Evolutionary conservation across 495 filamentous ascomycete genomes (phyloP).

Genomic region (Extremus antarcticus): DNA sequence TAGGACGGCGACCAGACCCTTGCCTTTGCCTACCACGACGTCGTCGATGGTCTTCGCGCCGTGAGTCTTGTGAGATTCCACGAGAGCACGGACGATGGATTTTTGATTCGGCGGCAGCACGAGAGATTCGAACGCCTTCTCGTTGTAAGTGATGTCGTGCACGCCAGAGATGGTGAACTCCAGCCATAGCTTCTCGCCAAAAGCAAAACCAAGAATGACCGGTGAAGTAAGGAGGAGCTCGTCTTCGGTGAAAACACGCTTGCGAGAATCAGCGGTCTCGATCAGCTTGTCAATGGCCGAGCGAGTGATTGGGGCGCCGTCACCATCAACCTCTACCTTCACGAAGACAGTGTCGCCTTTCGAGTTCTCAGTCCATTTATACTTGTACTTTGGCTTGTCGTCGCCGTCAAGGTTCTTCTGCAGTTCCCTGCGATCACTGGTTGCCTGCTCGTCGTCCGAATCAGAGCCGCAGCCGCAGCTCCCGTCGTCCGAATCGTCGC

Average conservation of each 20-base stretch:
- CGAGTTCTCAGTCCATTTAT: slow-evolving; percentile 54
- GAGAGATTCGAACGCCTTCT: slow-evolving; percentile 66
- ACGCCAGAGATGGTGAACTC: slow-evolving; percentile 80
- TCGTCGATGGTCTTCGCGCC: slow-evolving; percentile 75
- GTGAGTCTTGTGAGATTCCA: slow-evolving; percentile 72
- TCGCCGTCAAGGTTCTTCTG: slow-evolving; percentile 15
- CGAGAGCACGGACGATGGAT: slow-evolving; percentile 67
- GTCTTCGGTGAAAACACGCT: slow-evolving; percentile 59
- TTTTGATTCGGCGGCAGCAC: slow-evolving; percentile 69
- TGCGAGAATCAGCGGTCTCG: slow-evolving; percentile 32
- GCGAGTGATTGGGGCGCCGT: slow-evolving; percentile 50
- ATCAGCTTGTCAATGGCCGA: slow-evolving; percentile 51
- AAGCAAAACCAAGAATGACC: slow-evolving; percentile 85
- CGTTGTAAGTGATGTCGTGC: slow-evolving; percentile 73
- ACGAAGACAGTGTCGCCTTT: slow-evolving; percentile 49
- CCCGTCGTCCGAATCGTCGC: slow-evolving; percentile 18
- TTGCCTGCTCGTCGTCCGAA: slow-evolving; percentile 20
- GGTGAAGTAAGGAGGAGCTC: slow-evolving; percentile 85
- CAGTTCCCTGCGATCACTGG: slow-evolving; percentile 1
- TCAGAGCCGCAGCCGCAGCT: slow-evolving; percentile 1
- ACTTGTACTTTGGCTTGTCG: slow-evolving; percentile 43
- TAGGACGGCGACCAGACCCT: slow-evolving; percentile 62
- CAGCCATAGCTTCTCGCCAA: slow-evolving; percentile 83
- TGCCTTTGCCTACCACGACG: slow-evolving; percentile 68
- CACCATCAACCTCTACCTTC: slow-evolving; percentile 50